These are phyloP conservation scores for Cornus kousa DNA, from an alignment of 148 eudicot species.

Conservation along the genomic window DNA sequence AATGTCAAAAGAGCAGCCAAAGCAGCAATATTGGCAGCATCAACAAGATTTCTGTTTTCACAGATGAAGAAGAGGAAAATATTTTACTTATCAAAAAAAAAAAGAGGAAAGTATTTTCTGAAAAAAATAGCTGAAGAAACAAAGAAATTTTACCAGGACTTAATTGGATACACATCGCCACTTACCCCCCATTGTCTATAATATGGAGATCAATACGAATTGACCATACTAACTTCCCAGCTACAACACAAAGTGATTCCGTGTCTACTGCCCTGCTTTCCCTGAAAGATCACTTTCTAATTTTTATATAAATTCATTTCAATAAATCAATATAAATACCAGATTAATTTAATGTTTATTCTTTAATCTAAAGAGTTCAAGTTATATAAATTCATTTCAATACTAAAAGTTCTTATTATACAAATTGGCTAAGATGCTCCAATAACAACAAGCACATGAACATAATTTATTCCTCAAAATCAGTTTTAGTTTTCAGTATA, in stretches of 20 bases:
- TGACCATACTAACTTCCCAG: constrained; percentile 90
- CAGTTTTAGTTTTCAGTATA: too few species aligned
- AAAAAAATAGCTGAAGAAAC: neutral
- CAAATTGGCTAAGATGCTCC: neutral
- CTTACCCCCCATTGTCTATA: constrained; percentile 91
- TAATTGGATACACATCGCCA: constrained; percentile 5
- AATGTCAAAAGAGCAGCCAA: constrained; percentile 30
- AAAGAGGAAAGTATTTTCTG: neutral
- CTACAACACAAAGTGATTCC: constrained; percentile 88
- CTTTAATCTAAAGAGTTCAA: too few species aligned
- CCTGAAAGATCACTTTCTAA: constrained; percentile 43
- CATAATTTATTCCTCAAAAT: too few species aligned
- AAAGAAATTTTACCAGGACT: constrained; percentile 2
- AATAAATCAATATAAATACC: neutral
- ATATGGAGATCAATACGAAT: constrained; percentile 86
- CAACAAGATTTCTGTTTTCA: constrained; percentile 76
- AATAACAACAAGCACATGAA: too few species aligned
- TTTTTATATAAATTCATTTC: constrained; percentile 6
- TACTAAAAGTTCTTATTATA: neutral
- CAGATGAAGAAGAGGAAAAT: neutral
- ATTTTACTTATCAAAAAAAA: too few species aligned
- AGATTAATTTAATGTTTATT: neutral
- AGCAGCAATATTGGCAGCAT: constrained; percentile 99
- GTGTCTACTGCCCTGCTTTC: constrained; percentile 96
- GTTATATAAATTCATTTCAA: too few species aligned